A percentile compares a stretch with the other conserved stretches of the same genome.
phyloP scores from a whole-genome alignment of 1,139 yeast species.

The Petasospora fabianii region DNA sequence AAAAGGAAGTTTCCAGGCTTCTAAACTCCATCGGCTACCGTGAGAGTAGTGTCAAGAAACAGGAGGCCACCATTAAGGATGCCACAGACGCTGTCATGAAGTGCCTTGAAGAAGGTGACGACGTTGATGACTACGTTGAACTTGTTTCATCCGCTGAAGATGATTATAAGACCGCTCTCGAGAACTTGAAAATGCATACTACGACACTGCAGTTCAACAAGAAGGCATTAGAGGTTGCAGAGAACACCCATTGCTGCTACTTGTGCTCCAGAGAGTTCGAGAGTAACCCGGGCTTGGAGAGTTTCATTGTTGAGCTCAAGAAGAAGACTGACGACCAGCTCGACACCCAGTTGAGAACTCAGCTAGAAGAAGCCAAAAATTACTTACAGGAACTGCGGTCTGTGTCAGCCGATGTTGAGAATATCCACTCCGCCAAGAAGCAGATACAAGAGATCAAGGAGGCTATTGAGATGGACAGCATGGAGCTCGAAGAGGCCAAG shows the following conservation, averaged over 20 bases:
- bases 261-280: constrained; percentile 64
- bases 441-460: constrained; percentile 5
- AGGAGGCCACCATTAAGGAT: constrained; percentile 15
- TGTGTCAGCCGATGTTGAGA: constrained; percentile 21
- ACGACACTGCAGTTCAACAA: constrained; percentile 63
- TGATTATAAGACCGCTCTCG: constrained; percentile 55
- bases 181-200: constrained; percentile 59
- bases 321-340: constrained; percentile 30
- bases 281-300: constrained; percentile 31
- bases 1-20: constrained; percentile 1
- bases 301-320: constrained; percentile 33
- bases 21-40: constrained; percentile 12
- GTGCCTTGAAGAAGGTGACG: constrained; percentile 40
- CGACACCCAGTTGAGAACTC: constrained; percentile 28
- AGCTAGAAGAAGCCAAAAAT: constrained; percentile 39
- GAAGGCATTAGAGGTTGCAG: constrained; percentile 61
- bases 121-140: constrained; percentile 47
- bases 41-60: constrained; percentile 23
- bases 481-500: neutral
- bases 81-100: constrained; percentile 17
- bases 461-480: neutral
- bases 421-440: constrained; percentile 8
- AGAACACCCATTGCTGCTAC: constrained; percentile 52
- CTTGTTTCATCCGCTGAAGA: constrained; percentile 55
- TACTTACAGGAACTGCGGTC: constrained; percentile 35